Conservation (phyloP, 2,329 filamentous ascomycete genomes). For the Epichloe typhina region DNA sequence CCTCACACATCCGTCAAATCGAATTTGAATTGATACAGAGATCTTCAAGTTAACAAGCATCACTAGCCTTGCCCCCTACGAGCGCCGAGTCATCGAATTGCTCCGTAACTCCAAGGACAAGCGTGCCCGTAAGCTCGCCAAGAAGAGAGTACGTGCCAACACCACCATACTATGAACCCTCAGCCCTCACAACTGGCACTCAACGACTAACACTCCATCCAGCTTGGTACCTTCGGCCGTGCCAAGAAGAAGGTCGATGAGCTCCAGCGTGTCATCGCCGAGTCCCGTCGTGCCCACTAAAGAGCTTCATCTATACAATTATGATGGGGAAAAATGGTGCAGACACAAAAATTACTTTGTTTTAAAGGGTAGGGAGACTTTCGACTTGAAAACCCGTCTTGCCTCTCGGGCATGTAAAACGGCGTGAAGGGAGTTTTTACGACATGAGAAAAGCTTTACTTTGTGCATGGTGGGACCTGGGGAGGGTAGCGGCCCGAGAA, state of each 20-base stretch:
- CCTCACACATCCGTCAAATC: not conserved
- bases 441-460: not conserved
- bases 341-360: not conserved
- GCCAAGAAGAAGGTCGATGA: slow-evolving; percentile 99
- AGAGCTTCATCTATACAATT: slow-evolving; percentile 6
- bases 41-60: not conserved
- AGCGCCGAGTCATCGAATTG: slow-evolving; percentile 97
- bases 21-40: not conserved
- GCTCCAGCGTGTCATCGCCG: slow-evolving; percentile 94
- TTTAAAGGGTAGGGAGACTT: not conserved
- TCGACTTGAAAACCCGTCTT: not conserved
- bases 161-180: not conserved
- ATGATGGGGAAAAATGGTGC: not conserved
- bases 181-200: slow-evolving; percentile 1
- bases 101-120: slow-evolving; percentile 99
- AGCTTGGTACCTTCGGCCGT: slow-evolving; percentile 97
- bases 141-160: slow-evolving; percentile 76
- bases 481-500: not conserved
- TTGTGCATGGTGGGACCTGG: not conserved
- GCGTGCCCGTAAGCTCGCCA: slow-evolving; percentile 96
- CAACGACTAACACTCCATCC: slow-evolving; percentile 14
- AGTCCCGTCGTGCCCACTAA: slow-evolving; percentile 66
- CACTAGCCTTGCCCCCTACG: slow-evolving; percentile 71
- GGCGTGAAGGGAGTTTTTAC: slow-evolving; percentile 1
- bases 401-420: slow-evolving; percentile 1